Percentiles rank a stretch among this genome's conserved stretches.
phyloP scores from a whole-genome alignment of 768 basidiomycete genomes.

The Suillus decipiens region DNA sequence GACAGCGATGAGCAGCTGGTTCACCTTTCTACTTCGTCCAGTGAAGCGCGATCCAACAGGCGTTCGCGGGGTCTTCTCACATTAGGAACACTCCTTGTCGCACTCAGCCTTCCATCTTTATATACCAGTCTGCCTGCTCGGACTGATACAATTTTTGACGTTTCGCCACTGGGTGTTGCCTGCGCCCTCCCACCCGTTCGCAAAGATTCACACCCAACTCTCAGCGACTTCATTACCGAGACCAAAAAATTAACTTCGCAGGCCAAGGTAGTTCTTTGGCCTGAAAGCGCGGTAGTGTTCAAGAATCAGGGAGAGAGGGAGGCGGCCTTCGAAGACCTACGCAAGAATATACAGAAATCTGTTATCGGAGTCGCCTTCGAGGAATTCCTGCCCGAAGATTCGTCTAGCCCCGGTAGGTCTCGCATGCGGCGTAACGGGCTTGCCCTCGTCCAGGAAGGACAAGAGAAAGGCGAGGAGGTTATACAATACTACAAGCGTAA shows the following conservation, averaged over 20 bases:
- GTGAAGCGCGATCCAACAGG: background rate
- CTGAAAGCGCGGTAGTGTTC: constrained; percentile 77
- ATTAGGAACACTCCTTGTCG: constrained; percentile 42
- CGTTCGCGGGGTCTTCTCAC: constrained; percentile 32
- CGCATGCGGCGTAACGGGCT: constrained; percentile 61
- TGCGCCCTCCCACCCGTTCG: constrained; percentile 62
- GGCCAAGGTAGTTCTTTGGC: constrained; percentile 73
- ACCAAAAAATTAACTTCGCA: constrained; percentile 41
- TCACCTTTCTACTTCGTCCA: constrained; percentile 10
- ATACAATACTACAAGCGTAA: constrained; percentile 73
- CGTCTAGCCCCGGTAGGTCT: constrained; percentile 35
- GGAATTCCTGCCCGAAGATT: constrained; percentile 49
- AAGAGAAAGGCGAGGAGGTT: constrained; percentile 38
- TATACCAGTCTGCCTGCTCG: constrained; percentile 40
- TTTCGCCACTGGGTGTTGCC: constrained; percentile 63
- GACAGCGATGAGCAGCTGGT: constrained; percentile 17
- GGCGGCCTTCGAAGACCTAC: constrained; percentile 49
- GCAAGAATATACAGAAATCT: constrained; percentile 34
- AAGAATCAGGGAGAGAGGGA: constrained; percentile 48
- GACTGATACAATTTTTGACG: constrained; percentile 35
- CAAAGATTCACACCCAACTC: constrained; percentile 43
- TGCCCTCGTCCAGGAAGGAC: constrained; percentile 49
- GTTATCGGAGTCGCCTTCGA: constrained; percentile 75
- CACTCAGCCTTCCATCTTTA: constrained; percentile 60
- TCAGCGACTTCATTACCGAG: constrained; percentile 67